Conservation (phyloP, 176 grass and related monocot species). For the Musa acuminata region DNA sequence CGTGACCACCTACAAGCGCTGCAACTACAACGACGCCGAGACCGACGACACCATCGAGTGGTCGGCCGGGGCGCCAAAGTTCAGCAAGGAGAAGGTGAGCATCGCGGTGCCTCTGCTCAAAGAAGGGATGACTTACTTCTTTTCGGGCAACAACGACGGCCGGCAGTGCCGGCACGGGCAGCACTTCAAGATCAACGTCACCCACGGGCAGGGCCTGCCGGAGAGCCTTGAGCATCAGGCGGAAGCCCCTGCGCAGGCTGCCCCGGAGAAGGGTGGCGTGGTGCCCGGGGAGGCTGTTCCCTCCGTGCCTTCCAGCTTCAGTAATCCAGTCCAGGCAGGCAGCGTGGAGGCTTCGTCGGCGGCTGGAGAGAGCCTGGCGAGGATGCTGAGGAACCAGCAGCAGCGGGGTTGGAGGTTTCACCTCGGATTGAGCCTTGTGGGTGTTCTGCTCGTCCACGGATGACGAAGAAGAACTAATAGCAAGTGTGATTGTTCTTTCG, state of each 20-base stretch:
- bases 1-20: conserved; percentile 66
- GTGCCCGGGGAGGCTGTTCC: conserved; percentile 10
- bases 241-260: conserved; percentile 35
- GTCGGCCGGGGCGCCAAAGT: conserved; percentile 64
- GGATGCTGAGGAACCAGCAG: neutral
- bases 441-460: neutral
- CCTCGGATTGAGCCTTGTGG: neutral
- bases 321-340: conserved; percentile 43
- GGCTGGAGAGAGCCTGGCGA: neutral
- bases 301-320: conserved; percentile 41
- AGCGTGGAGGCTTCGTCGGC: neutral
- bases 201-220: conserved; percentile 70
- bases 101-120: conserved; percentile 72
- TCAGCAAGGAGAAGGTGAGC: conserved; percentile 64
- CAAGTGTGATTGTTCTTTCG: neutral
- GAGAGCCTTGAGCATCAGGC: conserved; percentile 47
- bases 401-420: neutral
- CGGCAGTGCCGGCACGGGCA: conserved; percentile 84
- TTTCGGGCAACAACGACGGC: conserved; percentile 83
- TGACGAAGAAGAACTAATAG: neutral
- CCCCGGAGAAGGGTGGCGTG: conserved; percentile 3
- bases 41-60: conserved; percentile 66
- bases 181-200: conserved; percentile 57
- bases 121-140: conserved; percentile 63
- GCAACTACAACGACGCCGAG: conserved; percentile 56